These are phyloP conservation scores for Lentinula aciculospora DNA, from an alignment of 768 basidiomycete genomes.

Conservation along the genomic window DNA sequence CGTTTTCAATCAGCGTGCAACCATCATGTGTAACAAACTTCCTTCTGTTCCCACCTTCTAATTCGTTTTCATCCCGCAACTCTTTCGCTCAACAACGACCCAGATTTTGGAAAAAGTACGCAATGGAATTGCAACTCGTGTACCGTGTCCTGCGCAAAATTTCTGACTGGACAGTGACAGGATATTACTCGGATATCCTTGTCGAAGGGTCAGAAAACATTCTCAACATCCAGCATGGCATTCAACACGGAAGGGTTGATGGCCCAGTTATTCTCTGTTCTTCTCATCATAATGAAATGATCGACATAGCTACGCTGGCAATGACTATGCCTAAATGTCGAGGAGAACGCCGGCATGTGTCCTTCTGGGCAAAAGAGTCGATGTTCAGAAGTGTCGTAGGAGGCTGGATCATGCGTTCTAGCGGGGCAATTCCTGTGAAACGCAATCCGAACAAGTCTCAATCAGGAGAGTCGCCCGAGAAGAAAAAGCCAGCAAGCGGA, in stretches of 20 bases:
- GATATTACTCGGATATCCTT: slow-evolving; percentile 58
- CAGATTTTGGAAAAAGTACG: neutral
- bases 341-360: slow-evolving; percentile 38
- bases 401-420: slow-evolving; percentile 47
- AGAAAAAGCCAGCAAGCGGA: neutral
- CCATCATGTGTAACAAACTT: no score
- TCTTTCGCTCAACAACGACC: neutral
- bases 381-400: slow-evolving; percentile 57
- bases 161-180: slow-evolving; percentile 53
- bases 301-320: slow-evolving; percentile 47
- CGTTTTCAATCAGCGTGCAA: no score
- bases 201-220: slow-evolving; percentile 56
- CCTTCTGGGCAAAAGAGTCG: slow-evolving; percentile 68
- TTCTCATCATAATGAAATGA: slow-evolving; percentile 65
- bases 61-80: neutral
- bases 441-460: slow-evolving; percentile 43
- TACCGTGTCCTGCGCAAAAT: slow-evolving; percentile 57
- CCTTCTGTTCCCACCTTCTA: neutral
- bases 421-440: slow-evolving; percentile 70
- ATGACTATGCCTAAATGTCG: slow-evolving; percentile 47
- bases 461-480: neutral
- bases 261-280: slow-evolving; percentile 33
- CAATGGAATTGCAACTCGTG: slow-evolving; percentile 46
- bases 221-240: neutral
- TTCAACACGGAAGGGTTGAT: neutral